These are phyloP conservation scores for Arachnomyces sp. DNA, from an alignment of 2,329 filamentous ascomycete species.

Conservation along the genomic window DNA sequence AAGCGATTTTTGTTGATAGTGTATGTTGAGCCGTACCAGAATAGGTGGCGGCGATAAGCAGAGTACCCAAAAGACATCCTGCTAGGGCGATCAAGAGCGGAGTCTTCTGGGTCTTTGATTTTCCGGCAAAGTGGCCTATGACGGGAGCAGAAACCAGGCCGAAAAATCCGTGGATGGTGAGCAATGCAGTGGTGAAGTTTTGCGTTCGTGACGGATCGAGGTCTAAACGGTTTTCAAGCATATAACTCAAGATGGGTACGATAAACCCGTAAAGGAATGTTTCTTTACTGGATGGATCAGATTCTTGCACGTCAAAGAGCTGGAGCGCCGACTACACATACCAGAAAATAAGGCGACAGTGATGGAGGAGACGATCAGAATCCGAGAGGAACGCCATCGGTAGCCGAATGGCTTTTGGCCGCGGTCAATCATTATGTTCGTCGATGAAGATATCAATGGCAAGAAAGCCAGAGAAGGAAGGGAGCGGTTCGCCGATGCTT, in stretches of 20 bases:
- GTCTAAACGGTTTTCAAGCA: slow-evolving; percentile 21
- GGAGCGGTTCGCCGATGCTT: no score
- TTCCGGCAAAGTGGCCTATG: slow-evolving; percentile 19
- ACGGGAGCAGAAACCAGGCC: slow-evolving; percentile 17
- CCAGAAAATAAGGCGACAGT: no score
- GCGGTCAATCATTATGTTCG: no score
- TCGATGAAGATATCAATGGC: no score
- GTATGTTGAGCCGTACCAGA: slow-evolving; percentile 14
- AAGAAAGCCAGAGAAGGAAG: no score
- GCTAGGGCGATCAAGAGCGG: slow-evolving; percentile 20
- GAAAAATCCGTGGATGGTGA: slow-evolving; percentile 19
- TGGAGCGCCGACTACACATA: no score
- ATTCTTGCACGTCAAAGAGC: no score
- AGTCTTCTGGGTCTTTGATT: slow-evolving; percentile 15
- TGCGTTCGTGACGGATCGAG: slow-evolving; percentile 19
- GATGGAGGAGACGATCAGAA: no score
- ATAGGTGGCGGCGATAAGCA: slow-evolving; percentile 18
- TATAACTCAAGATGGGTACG: slow-evolving; percentile 24
- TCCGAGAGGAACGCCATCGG: no score
- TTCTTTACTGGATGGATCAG: slow-evolving; percentile 12
- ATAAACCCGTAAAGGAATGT: slow-evolving; percentile 24
- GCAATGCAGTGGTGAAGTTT: slow-evolving; percentile 17
- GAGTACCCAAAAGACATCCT: slow-evolving; percentile 20
- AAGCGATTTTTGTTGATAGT: neutral
- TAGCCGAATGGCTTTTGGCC: no score